Evolutionary conservation across 164 flowering plant genomes (phyloP).

Genomic region (Umbilicus rupestris): DNA sequence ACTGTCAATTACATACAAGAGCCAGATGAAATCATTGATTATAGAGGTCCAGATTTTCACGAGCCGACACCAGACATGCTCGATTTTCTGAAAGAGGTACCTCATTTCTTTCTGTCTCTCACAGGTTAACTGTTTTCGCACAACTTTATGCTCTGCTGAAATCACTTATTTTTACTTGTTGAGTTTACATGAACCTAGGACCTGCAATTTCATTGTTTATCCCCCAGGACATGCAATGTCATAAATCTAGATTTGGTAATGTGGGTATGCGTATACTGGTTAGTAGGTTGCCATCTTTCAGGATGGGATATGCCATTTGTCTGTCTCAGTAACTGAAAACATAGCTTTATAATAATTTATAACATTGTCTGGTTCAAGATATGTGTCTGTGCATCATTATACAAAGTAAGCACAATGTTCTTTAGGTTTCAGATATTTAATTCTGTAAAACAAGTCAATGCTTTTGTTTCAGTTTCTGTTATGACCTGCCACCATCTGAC

Average conservation of each 20-base stretch:
- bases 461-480: not conserved
- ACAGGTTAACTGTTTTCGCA: not conserved
- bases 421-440: not conserved
- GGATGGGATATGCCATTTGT: not conserved
- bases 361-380: not conserved
- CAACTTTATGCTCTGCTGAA: not conserved
- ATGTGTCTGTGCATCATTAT: not conserved
- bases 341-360: not conserved
- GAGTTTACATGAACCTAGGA: not conserved
- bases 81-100: conserved; percentile 74
- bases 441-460: not conserved
- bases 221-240: too few species aligned
- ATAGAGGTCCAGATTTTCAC: conserved; percentile 85
- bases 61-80: conserved; percentile 87
- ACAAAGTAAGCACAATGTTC: not conserved
- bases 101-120: not conserved
- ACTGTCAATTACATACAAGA: conserved; percentile 90
- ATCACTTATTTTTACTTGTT: not conserved
- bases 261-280: too few species aligned
- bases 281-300: too few species aligned
- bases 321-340: not conserved
- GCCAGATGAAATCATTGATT: conserved; percentile 78
- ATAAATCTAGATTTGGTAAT: too few species aligned
- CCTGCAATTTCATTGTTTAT: not conserved
- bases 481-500: not conserved